Percentiles rank a stretch among this genome's conserved stretches.
These are phyloP conservation scores for Macrotyloma uniflorum DNA, from an alignment of 306 rosid species.

Conservation along the genomic window DNA sequence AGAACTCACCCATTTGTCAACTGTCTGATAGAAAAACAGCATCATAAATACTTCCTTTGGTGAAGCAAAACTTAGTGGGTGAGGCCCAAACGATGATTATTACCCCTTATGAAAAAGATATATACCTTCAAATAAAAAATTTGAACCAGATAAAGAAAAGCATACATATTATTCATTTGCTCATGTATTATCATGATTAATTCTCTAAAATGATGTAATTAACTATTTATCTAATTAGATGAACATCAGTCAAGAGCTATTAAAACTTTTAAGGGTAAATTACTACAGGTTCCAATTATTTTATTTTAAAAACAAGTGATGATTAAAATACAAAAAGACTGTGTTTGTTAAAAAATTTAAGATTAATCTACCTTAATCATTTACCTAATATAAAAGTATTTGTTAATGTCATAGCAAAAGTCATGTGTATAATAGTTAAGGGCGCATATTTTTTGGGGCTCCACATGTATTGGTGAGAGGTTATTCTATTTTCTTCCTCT, in stretches of 20 bases:
- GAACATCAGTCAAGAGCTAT: not conserved
- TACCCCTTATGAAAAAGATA: not conserved
- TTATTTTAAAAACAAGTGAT: too few relatives aligned
- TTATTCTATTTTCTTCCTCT: too few relatives aligned
- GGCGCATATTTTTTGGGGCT: too few relatives aligned
- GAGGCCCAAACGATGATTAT: slow-evolving; percentile 48
- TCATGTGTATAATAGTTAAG: too few relatives aligned
- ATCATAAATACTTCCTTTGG: not conserved
- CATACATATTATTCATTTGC: not conserved
- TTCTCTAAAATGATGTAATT: not conserved
- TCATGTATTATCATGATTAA: not conserved
- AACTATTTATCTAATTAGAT: not conserved
- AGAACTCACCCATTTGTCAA: slow-evolving; percentile 26
- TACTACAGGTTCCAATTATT: too few relatives aligned
- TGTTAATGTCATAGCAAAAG: too few relatives aligned
- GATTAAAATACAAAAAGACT: too few relatives aligned
- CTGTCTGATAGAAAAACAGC: not conserved
- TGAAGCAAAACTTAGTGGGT: slow-evolving; percentile 48
- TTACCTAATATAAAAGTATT: too few relatives aligned
- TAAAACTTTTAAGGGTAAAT: not conserved
- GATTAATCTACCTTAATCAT: too few relatives aligned
- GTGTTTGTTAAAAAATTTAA: too few relatives aligned
- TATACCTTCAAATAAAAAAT: not conserved
- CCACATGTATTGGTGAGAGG: too few relatives aligned
- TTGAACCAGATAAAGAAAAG: not conserved